Evolutionary conservation across 192 early-diverging fungal genomes (phyloP), one percentile per base, ranked within the genome.

Genomic region (Kickxella alabastrina): DNA sequence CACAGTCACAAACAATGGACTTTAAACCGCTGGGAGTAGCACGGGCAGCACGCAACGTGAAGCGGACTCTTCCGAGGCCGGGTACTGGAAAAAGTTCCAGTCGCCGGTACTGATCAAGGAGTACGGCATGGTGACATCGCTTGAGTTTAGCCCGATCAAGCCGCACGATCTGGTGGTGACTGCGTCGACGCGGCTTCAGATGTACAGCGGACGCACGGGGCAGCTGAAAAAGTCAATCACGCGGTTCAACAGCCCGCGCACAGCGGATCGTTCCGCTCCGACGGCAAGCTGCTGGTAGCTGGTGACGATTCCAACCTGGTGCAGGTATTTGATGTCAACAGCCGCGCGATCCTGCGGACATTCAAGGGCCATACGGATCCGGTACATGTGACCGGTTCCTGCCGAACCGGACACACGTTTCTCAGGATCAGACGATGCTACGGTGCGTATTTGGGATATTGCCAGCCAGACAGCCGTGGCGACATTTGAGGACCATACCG

Each of bases 401-500:
- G 23, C 80, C 85, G 1, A 82, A 88, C 72, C 86, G 86, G 46
- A 83, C 79, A 10, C 83, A 92, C 45, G 81, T 98, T 28, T 97
- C 50, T 92, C 91, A 10, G 89, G 82, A 24, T 90, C 89, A 5
- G 95, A 97, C 59, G 96, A 99, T 63, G 84, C 82, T 53, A 93
- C 95, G 6, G 91, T 97, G 29, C 75, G 83, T 39, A 59, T 97
- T 29, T 99, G 93, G 93, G 96, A 99, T 65, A 87, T 99, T 50
- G 83, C 96, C 23, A 85, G 82, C 28, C 84, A 93, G 57, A 69
- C 76, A 17, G 62, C 83, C 6, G 46, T 93, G 18, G 75, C 74
- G 23, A 65, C 77, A 21, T 92, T 97, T 53, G 65, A 64, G 9
- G 91, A 84, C 17, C 96, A 98, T 68, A 79, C 86, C 42, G 96